Base-by-base conservation (phyloP, 352 stramenopile species). In the Globisporangium spiculum region DNA sequence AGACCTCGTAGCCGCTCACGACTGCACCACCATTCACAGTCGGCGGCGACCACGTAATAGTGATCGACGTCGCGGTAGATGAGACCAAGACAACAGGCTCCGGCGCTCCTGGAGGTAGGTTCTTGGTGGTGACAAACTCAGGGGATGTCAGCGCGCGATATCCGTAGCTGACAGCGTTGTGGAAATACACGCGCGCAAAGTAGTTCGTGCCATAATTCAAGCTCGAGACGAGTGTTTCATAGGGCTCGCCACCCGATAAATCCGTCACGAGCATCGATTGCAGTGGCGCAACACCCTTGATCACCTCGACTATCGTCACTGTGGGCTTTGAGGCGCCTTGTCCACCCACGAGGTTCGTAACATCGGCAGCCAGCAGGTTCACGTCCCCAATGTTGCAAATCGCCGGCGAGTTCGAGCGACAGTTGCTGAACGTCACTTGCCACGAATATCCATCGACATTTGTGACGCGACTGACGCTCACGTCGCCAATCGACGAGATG, bases 1-100 rank as follows among this genome's bases (percentile, higher is more conserved):
- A 98, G 30, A 99, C 74, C 65, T 99, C 87, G 71, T 98, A 99
- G 7, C 97, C 96, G 24, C 88, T 98, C 55, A 99, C 90, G n/a
- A 73, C 61, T 20, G 90, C 88, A 0, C 96, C 97, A 32, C 96
- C 96, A 60, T 98, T 98, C 5, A 92, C 79, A 4, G 83, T 97
- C 18, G 97, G 97, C 9, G 75, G 67, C 16, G 89, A 67, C 97
- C 97, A 99, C 41, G 82, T 75, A 8, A 99, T 78, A 7, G 89
- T 93, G 68, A 99, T 97, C 20, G 89, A 97, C 4, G 86, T 93
- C 0, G 90, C 71, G 18, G 83, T 97, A 6, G 94, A 98, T 20
- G 86, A 85, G 9, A 97, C 85, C 7, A 99, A 73, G 6, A 87
- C 65, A n/a, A 98, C 91, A 0, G 91, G 81, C 60, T 79, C 75